Percentiles rank a stretch among this genome's conserved stretches.
phyloP scores from a whole-genome alignment of 2,329 filamentous ascomycete genomes.

The Myriosclerotinia scirpicola region DNA sequence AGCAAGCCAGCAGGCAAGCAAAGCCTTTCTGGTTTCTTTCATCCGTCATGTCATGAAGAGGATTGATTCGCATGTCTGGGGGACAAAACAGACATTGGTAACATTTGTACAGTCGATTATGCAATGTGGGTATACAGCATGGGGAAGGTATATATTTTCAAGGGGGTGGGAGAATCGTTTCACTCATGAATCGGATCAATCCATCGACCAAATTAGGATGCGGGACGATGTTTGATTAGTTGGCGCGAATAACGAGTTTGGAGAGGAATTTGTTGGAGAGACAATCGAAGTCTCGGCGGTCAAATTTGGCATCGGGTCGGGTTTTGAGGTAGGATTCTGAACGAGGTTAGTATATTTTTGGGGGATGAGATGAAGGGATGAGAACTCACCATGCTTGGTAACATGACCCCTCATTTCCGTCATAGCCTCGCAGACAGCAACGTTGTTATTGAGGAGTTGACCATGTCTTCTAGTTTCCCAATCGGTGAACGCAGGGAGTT shows the following conservation, averaged over 20 bases:
- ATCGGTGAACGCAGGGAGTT: slow-evolving; percentile 86
- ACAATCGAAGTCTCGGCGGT: slow-evolving; percentile 89
- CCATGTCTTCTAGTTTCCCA: slow-evolving; percentile 94
- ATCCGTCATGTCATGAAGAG: slow-evolving; percentile 11
- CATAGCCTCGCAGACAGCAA: slow-evolving; percentile 91
- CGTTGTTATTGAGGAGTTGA: slow-evolving; percentile 85
- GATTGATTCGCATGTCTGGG: slow-evolving; percentile 6
- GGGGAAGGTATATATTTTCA: slow-evolving; percentile 30
- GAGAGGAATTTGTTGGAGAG: slow-evolving; percentile 97
- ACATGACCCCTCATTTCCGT: slow-evolving; percentile 93
- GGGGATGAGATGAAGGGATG: slow-evolving; percentile 18
- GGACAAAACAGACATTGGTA: not conserved
- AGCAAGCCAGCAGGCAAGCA: not conserved
- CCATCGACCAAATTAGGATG: not conserved
- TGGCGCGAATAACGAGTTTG: slow-evolving; percentile 92
- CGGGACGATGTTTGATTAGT: slow-evolving; percentile 50
- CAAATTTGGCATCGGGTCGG: slow-evolving; percentile 75
- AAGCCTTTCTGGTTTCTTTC: not conserved
- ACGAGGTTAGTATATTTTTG: slow-evolving; percentile 45
- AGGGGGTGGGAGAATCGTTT: slow-evolving; percentile 16
- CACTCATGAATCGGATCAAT: not conserved
- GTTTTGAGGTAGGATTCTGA: slow-evolving; percentile 83
- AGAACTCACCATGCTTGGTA: slow-evolving; percentile 79
- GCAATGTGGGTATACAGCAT: slow-evolving; percentile 38
- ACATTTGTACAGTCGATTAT: slow-evolving; percentile 37